phyloP scores from a whole-genome alignment of 495 filamentous ascomycete genomes.

The Lindgomyces ingoldianus region DNA sequence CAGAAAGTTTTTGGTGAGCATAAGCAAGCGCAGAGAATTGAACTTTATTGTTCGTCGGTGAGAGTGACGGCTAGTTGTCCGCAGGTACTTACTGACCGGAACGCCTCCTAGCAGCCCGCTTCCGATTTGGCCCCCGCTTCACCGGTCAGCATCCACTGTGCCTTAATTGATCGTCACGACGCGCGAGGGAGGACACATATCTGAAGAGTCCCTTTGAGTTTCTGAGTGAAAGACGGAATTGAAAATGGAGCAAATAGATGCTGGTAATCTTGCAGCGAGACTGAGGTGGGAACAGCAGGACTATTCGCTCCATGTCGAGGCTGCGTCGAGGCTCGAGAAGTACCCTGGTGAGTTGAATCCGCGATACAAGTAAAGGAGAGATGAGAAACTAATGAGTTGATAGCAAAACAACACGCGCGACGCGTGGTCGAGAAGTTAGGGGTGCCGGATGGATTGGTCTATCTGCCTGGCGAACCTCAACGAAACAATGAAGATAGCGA shows the following conservation, averaged over 20 bases:
- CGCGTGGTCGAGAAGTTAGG: constrained; percentile 69
- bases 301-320: constrained; percentile 36
- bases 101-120: no score
- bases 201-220: neutral
- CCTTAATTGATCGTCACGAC: neutral
- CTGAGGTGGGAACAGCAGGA: constrained; percentile 20
- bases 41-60: neutral
- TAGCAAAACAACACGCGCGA: constrained; percentile 80
- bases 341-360: constrained; percentile 48
- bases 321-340: constrained; percentile 37
- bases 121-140: no score
- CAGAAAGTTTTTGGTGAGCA: neutral
- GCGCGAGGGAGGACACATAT: neutral
- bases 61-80: no score
- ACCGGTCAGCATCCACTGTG: no score
- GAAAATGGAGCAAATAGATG: constrained; percentile 6
- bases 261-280: constrained; percentile 5
- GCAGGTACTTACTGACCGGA: no score
- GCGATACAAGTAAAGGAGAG: constrained; percentile 4
- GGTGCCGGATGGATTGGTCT: constrained; percentile 62
- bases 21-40: no score
- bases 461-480: constrained; percentile 55
- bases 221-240: neutral
- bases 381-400: constrained; percentile 1
- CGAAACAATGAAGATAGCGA: constrained; percentile 62